Conservation (phyloP, 257 asterid genomes). For the Solanum piurae region DNA sequence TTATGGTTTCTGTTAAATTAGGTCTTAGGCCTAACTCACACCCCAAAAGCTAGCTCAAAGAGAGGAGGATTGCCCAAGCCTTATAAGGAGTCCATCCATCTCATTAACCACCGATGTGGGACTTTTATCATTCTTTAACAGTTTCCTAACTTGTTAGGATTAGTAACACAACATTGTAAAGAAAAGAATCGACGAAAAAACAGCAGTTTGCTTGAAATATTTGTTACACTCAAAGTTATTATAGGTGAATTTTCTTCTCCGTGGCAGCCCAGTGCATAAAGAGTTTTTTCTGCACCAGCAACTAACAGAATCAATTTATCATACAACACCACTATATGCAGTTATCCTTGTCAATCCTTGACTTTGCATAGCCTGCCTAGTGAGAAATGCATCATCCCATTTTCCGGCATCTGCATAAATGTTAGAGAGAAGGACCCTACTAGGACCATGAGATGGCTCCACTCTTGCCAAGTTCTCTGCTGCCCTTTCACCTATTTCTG, state of each 20-base stretch:
- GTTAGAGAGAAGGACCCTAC: constrained; percentile 68
- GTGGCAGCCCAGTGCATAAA: neutral
- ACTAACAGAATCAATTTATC: neutral
- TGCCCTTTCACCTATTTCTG: constrained; percentile 64
- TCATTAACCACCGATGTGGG: too few relatives aligned
- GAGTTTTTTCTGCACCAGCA: neutral
- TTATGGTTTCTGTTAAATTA: neutral
- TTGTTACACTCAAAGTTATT: neutral
- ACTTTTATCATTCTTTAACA: too few relatives aligned
- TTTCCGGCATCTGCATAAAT: constrained; percentile 75
- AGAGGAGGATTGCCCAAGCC: too few relatives aligned
- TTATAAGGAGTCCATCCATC: too few relatives aligned
- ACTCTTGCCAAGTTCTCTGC: constrained; percentile 56
- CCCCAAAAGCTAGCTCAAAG: too few relatives aligned
- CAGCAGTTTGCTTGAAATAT: neutral
- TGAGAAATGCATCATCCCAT: constrained; percentile 67
- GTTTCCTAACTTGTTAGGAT: neutral
- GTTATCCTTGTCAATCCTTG: constrained; percentile 46
- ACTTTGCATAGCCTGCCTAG: constrained; percentile 37
- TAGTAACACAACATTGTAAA: neutral
- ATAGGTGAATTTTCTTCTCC: neutral
- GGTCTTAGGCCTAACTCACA: too few relatives aligned
- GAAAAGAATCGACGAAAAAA: neutral
- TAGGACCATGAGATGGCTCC: constrained; percentile 87
- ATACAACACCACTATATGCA: constrained; percentile 68